These are phyloP conservation scores for Pichia ethanolica DNA, from an alignment of 805 yeast species.

Conservation along the genomic window DNA sequence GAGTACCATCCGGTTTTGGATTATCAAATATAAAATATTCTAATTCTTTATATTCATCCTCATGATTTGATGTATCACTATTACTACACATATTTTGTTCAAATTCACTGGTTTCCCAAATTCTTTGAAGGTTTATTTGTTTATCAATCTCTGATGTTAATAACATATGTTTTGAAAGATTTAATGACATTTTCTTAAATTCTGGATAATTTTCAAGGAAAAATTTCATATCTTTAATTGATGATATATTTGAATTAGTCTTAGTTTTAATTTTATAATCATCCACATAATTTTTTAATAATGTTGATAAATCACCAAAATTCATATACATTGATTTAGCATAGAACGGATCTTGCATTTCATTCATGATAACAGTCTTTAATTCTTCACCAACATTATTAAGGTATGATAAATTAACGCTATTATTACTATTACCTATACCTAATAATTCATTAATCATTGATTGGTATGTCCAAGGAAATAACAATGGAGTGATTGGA, in stretches of 20 bases:
- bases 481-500: constrained; percentile 85
- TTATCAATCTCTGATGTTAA: constrained; percentile 81
- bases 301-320: constrained; percentile 91
- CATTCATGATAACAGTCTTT: constrained; percentile 55
- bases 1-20: constrained; percentile 15
- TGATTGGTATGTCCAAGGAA: constrained; percentile 97
- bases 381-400: constrained; percentile 53
- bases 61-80: constrained; percentile 36
- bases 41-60: constrained; percentile 48
- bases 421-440: constrained; percentile 53
- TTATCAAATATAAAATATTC: constrained; percentile 42
- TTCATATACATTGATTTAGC: constrained; percentile 77
- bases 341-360: constrained; percentile 70
- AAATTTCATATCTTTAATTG: constrained; percentile 83
- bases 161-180: constrained; percentile 88
- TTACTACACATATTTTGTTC: constrained; percentile 79
- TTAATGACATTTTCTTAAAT: constrained; percentile 77
- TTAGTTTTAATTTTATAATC: constrained; percentile 77
- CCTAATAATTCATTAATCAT: constrained; percentile 94
- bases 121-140: constrained; percentile 50
- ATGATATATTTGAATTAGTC: constrained; percentile 59
- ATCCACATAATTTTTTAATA: constrained; percentile 75
- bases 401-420: constrained; percentile 56
- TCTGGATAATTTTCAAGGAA: constrained; percentile 93
- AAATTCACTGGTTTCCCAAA: constrained; percentile 83